Conservation (phyloP, 768 basidiomycete species). For the Tubosaeta sp. region DNA sequence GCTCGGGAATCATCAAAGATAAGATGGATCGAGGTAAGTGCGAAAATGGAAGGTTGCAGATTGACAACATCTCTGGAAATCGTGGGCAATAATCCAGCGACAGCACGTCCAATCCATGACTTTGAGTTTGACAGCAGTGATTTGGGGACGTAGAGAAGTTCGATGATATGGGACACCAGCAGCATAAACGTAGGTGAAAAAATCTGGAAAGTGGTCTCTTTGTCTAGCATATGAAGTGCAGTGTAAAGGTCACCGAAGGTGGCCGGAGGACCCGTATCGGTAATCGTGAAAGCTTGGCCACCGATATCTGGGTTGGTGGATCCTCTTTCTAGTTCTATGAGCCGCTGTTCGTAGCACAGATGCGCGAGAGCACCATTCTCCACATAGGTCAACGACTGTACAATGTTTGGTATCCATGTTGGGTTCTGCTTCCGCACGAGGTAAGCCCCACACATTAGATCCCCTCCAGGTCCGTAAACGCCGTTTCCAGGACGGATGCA, state of each 20-base stretch:
- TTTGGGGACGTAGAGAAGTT: slow-evolving; percentile 49
- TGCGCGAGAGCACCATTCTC: slow-evolving; percentile 75
- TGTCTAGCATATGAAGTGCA: slow-evolving; percentile 51
- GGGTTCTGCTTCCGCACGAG: slow-evolving; percentile 57
- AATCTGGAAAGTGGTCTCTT: slow-evolving; percentile 50
- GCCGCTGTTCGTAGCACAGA: slow-evolving; percentile 66
- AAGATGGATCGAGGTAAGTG: slow-evolving; percentile 49
- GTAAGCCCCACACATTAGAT: slow-evolving; percentile 62
- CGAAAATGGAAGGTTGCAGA: slow-evolving; percentile 57
- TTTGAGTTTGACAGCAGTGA: slow-evolving; percentile 33
- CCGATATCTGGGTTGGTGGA: slow-evolving; percentile 58
- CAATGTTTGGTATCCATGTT: slow-evolving; percentile 53
- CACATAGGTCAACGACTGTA: slow-evolving; percentile 68
- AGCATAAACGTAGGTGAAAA: slow-evolving; percentile 65
- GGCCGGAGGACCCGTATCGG: slow-evolving; percentile 60
- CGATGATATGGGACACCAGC: slow-evolving; percentile 54
- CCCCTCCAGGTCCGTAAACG: slow-evolving; percentile 71
- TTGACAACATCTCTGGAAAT: slow-evolving; percentile 49
- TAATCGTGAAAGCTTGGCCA: slow-evolving; percentile 63
- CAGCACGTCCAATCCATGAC: slow-evolving; percentile 23
- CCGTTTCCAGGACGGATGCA: slow-evolving; percentile 78
- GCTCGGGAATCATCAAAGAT: slow-evolving; percentile 67
- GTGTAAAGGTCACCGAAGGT: slow-evolving; percentile 63
- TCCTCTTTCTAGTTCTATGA: slow-evolving; percentile 49
- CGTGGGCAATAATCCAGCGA: slow-evolving; percentile 41